Evolutionary conservation across 2,329 filamentous ascomycete genomes (phyloP), one percentile per base, ranked within the genome.

Genomic region (Thelonectria blattea): DNA sequence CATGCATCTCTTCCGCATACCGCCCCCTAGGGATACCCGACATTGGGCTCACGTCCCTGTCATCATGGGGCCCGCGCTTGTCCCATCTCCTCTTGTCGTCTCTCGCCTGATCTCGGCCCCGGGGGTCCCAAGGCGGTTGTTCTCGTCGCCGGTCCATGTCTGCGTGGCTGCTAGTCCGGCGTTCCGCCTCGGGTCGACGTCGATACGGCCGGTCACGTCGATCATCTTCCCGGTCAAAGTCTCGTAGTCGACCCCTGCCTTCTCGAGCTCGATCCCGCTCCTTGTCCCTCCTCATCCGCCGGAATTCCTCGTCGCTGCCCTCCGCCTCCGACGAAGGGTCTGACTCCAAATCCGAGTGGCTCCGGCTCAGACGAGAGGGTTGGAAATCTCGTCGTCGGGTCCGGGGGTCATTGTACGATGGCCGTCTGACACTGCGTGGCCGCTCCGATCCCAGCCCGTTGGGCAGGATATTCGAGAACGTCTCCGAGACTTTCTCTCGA

Each of bases 101-200:
- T 55, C 72, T 69, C 11, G 73, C 61, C 17, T 73, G 71, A 3
- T 76, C 75, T 39, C 73, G 67, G 15, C 72, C 66, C 46, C 74
- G 71, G 15, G 67, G 50, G 37, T 80, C 77, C 66, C 75, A 75
- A 7, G 72, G 67, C 7, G 72, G 67, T 54, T 73, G 68, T 17
- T 77, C 76, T 11, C 77, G 73, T 46, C 76, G 72, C 20, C 81
- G 74, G 60, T 83, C 81, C 34, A 79, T 73, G 60, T 84, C 81
- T 22, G 80, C 79, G 60, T 83, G 81, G 65, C 81, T 83, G 71
- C 81, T 83, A 3, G 81, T 80, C 46, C 82, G 73, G 48, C 80
- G 74, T 27, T 78, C 72, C 14, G 73, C 67, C 1, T 80, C 79
- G 1, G 79, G 75, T n/a, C 79, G 75, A 30, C 75, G 70, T 12